Evolutionary conservation across 805 yeast species (phyloP).

Genomic region (Metschnikowia cerradonensis): DNA sequence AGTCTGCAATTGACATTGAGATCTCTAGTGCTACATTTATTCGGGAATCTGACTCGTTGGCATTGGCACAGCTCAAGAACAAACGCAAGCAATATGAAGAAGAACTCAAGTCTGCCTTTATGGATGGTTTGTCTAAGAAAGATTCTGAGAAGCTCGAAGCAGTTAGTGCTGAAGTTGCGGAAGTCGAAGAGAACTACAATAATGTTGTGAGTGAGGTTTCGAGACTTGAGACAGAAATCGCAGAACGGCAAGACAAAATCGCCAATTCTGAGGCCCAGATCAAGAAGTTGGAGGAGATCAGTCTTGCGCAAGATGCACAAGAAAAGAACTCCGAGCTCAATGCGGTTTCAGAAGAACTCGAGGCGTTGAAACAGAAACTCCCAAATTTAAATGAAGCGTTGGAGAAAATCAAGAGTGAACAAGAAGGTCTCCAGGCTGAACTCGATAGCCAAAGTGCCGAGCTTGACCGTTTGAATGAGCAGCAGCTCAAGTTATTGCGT

Average conservation of each 20-base stretch:
- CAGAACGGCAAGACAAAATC: constrained; percentile 9
- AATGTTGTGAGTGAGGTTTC: constrained; percentile 36
- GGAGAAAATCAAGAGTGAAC: constrained; percentile 26
- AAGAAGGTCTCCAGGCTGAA: constrained; percentile 18
- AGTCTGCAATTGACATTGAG: constrained; percentile 43
- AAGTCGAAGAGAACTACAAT: constrained; percentile 39
- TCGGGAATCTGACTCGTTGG: constrained; percentile 26
- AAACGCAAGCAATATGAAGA: constrained; percentile 41
- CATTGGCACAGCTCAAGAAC: constrained; percentile 9
- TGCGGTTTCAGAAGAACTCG: constrained; percentile 22
- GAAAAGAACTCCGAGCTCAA: constrained; percentile 23
- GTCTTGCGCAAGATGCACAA: constrained; percentile 2
- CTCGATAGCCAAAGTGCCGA: constrained; percentile 33
- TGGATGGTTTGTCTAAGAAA: constrained; percentile 44
- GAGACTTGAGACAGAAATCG: constrained; percentile 43
- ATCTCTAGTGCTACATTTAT: constrained; percentile 28
- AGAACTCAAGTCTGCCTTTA: constrained; percentile 55
- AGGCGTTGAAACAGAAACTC: constrained; percentile 19
- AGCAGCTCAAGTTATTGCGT: constrained; percentile 50
- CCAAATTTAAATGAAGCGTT: constrained; percentile 24
- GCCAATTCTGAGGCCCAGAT: constrained; percentile 10
- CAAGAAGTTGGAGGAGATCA: constrained; percentile 6
- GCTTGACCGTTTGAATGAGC: constrained; percentile 50
- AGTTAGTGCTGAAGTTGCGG: constrained; percentile 34
- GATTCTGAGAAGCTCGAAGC: constrained; percentile 44